Percentiles rank a stretch among this genome's conserved stretches.
Conservation (phyloP, 495 filamentous ascomycete species). For the Coniosporium apollinis region DNA sequence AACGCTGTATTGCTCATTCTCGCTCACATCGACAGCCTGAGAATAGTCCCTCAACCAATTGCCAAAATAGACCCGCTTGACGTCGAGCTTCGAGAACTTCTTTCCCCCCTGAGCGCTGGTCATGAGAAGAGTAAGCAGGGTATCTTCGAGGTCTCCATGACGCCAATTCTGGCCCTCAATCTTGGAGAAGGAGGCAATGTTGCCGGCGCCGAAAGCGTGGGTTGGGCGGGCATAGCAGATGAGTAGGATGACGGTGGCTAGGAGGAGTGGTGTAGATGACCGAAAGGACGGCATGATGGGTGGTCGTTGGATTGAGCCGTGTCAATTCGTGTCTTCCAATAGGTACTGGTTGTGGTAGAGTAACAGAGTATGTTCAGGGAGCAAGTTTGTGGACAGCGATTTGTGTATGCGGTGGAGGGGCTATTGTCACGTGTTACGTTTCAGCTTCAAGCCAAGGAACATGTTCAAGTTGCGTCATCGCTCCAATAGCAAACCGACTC, state of each 20-base stretch:
- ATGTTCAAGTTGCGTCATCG: no score
- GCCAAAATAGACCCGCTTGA: constrained; percentile 70
- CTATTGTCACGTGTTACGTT: no score
- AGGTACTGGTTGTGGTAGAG: no score
- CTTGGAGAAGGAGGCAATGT: constrained; percentile 57
- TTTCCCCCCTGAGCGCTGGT: constrained; percentile 54
- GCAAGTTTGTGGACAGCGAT: no score
- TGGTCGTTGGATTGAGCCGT: no score
- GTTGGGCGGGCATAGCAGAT: constrained; percentile 44
- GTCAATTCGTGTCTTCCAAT: no score
- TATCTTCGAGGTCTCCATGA: constrained; percentile 92
- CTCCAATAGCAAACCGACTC: no score
- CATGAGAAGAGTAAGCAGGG: constrained; percentile 57
- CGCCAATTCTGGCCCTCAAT: constrained; percentile 83
- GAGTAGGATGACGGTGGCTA: constrained; percentile 39
- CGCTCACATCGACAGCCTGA: constrained; percentile 52
- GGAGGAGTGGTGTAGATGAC: constrained; percentile 14
- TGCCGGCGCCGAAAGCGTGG: constrained; percentile 74
- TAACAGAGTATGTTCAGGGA: no score
- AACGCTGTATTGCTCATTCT: neutral
- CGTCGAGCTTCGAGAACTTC: constrained; percentile 76
- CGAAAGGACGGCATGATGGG: constrained; percentile 3
- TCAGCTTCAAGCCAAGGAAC: no score
- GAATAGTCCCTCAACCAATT: constrained; percentile 63
- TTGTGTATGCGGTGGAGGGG: no score